Base-by-base conservation (phyloP, 257 asterid genomes). In the Orobanche coerulescens region DNA sequence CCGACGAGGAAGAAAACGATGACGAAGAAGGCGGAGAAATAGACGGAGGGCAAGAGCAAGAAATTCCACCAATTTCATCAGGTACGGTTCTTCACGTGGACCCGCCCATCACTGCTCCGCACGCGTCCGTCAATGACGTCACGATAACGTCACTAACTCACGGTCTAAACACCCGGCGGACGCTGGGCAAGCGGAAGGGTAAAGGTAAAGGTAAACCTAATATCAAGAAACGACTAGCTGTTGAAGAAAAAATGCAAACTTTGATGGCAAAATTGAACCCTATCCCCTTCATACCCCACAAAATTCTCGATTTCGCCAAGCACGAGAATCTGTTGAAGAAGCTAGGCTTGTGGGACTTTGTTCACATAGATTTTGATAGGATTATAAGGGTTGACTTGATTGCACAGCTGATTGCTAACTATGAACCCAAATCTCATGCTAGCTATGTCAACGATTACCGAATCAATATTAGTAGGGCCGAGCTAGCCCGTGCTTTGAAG, bases 261-360 rank as follows among this genome's bases (percentile, higher is more conserved):
- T 84, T 90, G 55, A 25, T 24, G 49, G 67, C 34, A 19, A 75
- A 75, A 6, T 66, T 91, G 76, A 79, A 76, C 18, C 96, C 96
- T 47, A 58, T 91, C 49, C 93, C 96, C 31, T 91, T 91, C 71
- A 20, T 44, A 12, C 82, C 90, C 28, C 52, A 65, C 50, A 82
- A 75, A 59, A 30, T 58, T 34, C 79, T 73, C 54, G 84, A 79
- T 74, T 82, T 87, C 42, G 9, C 74, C 8, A 69, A 68, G 52
- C 84, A 83, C 44, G 95, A 91, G 80, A 70, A 70, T 70, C 73
- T 87, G 58, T 57, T 87, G 61, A 78, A 33, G 83, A 77, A 68
- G 66, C 78, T 91, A 2, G 92, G 95, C 5, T 64, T 91, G 78
- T 88, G 96, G 98, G 92, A 88, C 25, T 84, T 91, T 52, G 82